Percentiles rank a stretch among this genome's conserved stretches.
Evolutionary conservation across 331 rosid genomes (phyloP).

Genomic region (Pyrus hybrid): DNA sequence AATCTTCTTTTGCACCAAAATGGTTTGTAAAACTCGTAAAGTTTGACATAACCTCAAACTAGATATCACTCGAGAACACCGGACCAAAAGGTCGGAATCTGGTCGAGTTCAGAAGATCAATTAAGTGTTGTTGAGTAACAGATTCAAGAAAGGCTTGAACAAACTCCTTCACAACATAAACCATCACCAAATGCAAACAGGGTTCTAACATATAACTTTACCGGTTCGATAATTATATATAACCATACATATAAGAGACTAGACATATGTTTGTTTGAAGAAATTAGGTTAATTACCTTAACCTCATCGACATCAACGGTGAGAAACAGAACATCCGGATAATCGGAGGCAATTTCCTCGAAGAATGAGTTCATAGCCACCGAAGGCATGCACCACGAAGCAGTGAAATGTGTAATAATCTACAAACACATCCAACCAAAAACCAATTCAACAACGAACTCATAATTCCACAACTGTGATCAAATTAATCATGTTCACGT

Average conservation of each 20-base stretch:
- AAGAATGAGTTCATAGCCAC: slow-evolving; percentile 73
- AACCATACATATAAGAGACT: neutral
- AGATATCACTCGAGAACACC: neutral
- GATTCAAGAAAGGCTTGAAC: too few relatives aligned
- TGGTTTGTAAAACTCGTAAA: neutral
- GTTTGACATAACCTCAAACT: neutral
- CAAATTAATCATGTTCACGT: neutral
- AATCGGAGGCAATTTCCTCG: slow-evolving; percentile 58
- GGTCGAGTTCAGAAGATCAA: neutral
- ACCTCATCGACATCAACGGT: slow-evolving; percentile 88
- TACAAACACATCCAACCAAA: slow-evolving; percentile 9
- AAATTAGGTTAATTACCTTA: slow-evolving; percentile 42
- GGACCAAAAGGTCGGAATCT: neutral
- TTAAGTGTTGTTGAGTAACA: too few relatives aligned
- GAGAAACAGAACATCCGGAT: slow-evolving; percentile 67
- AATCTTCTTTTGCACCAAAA: neutral
- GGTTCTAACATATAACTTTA: neutral
- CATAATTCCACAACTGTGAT: neutral
- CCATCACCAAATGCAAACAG: neutral
- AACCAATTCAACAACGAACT: neutral
- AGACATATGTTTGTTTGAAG: neutral
- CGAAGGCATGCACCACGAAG: slow-evolving; percentile 97
- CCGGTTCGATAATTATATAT: neutral
- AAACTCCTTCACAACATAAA: too few relatives aligned
- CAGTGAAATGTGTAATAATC: slow-evolving; percentile 83